phyloP scores from a whole-genome alignment of 2,329 filamentous ascomycete species.

The Botrytis byssoidea region DNA sequence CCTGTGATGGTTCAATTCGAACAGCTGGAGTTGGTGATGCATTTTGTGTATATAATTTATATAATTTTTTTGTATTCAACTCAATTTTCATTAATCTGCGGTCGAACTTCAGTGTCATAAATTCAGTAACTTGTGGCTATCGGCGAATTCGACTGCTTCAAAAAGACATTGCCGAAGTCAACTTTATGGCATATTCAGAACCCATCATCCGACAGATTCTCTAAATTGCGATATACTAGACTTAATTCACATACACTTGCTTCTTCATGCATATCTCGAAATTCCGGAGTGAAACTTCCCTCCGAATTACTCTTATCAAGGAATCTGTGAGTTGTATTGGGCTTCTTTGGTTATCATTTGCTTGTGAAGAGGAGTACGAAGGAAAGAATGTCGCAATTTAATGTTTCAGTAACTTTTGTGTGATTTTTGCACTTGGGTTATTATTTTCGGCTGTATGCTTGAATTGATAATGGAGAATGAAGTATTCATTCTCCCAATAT shows the following conservation, averaged over 20 bases:
- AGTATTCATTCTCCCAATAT: background rate
- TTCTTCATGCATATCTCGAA: background rate
- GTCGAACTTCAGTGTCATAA: background rate
- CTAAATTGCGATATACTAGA: background rate
- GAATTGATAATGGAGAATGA: background rate
- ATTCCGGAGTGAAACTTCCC: background rate
- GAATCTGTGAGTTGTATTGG: background rate
- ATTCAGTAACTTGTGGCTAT: background rate
- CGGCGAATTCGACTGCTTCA: background rate
- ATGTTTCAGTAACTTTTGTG: background rate
- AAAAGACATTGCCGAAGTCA: background rate
- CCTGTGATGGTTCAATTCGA: background rate
- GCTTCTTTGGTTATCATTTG: background rate
- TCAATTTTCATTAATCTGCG: background rate
- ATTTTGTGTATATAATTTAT: background rate
- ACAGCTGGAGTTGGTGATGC: background rate
- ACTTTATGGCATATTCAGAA: background rate
- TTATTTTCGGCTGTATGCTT: accelerated
- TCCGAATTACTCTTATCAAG: background rate
- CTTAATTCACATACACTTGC: background rate
- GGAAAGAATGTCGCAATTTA: accelerated
- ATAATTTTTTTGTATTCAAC: background rate
- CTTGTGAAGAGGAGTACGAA: background rate
- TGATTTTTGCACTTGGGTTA: background rate
- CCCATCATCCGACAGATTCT: accelerated